Evolutionary conservation across 495 filamentous ascomycete genomes (phyloP), one percentile per base, ranked within the genome.

Genomic region (Clohesyomyces aquaticus): DNA sequence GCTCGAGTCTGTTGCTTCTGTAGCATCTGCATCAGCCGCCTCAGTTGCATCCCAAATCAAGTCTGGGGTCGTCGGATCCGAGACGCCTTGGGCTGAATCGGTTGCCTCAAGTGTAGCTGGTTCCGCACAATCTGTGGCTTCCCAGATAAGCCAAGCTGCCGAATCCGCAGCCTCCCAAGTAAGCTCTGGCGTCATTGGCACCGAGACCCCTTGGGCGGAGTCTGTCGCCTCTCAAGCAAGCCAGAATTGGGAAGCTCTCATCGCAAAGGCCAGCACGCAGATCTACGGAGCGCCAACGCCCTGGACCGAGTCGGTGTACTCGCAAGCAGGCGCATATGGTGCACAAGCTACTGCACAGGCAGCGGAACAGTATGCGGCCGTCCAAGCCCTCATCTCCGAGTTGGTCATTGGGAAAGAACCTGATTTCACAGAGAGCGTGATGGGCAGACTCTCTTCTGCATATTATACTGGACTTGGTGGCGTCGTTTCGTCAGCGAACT

Each of bases 381-480:
- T 95, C 1, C 83, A 87, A 69, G 83, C 79, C 21, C 78, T 96
- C 1, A 81, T 96, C 14, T 87, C 86, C 12, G 91, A 96, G 68
- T 77, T 96, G 2, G 77, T 96, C 25, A 71, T 77, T 47, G 92
- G 89, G 23, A 89, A 87, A 74, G 90, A 96, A 72, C 88, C 90
- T 4, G 82, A 86, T 14, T 96, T 90, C 68, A 91, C 88, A 0
- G 90, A 96, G 65, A 89, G 87, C 59, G 87, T 93, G 0, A 82
- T 91, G 77, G 85, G 78, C 56, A 82, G 87, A 21, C 80, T 96
- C 4, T 81, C 80, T 29, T 84, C 83, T 1, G 89, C 86, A 2
- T 86, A 86, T 69, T 78, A 83, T 64, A 83, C 80, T 0, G 80
- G 80, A 0, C 85, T 86, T 47, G 83, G 79, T 27, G 75, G 47